phyloP scores from a whole-genome alignment of 2,329 filamentous ascomycete genomes.

The Chaetomiaceae sp. region DNA sequence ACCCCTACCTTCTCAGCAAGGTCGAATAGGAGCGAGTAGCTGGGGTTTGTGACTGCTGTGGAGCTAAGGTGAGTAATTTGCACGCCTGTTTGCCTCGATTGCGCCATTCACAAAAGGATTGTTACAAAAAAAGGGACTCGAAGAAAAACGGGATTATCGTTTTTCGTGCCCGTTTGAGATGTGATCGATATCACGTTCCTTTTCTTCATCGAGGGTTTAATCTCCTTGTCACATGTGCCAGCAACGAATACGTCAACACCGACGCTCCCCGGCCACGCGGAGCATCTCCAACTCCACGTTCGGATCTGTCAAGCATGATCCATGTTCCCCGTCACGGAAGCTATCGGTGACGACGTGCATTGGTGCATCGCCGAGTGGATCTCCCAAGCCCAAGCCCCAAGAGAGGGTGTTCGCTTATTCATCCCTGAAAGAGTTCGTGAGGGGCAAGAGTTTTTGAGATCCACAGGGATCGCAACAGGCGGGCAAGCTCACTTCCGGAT shows the following conservation, averaged over 20 bases:
- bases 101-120: conserved; percentile 12
- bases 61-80: conserved; percentile 2
- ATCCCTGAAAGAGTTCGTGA: conserved; percentile 6
- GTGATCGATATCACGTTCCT: conserved; percentile 5
- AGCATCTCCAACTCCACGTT: conserved; percentile 9
- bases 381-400: background rate
- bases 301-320: conserved; percentile 13
- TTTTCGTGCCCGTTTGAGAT: background rate
- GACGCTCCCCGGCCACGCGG: background rate
- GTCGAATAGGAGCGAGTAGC: conserved; percentile 1
- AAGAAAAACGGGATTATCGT: background rate
- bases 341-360: conserved; percentile 23
- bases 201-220: conserved; percentile 2
- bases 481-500: conserved; percentile 13
- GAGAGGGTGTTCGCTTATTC: conserved; percentile 1
- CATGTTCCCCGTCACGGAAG: conserved; percentile 21
- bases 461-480: background rate
- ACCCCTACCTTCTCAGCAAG: background rate
- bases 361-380: conserved; percentile 13
- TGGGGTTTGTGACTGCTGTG: background rate
- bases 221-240: conserved; percentile 14
- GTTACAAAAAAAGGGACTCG: background rate
- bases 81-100: conserved; percentile 7
- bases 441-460: background rate
- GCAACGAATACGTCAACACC: background rate